Percentiles rank a stretch among this genome's conserved stretches.
These are phyloP conservation scores for Phytopythium montanum DNA, from an alignment of 352 stramenopile genomes.

Conservation along the genomic window DNA sequence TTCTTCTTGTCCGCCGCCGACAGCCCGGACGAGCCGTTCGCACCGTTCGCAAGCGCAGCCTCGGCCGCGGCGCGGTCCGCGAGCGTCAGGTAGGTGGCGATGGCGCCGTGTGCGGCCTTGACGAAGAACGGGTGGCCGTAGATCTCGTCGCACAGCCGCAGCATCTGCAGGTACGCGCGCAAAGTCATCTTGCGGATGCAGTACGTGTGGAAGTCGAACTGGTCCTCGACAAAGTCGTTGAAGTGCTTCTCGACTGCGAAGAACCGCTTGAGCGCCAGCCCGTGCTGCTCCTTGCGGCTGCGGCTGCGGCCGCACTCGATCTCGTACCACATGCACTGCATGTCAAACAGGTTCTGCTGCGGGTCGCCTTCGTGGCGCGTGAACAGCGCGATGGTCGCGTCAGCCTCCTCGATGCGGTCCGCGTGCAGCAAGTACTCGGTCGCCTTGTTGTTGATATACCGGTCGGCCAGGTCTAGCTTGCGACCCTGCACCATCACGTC, in stretches of 20 bases:
- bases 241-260: slow-evolving; percentile 96
- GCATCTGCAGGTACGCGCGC: slow-evolving; percentile 93
- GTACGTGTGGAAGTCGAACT: slow-evolving; percentile 99
- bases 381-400: slow-evolving; percentile 95
- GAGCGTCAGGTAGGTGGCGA: slow-evolving; percentile 89
- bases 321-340: slow-evolving; percentile 99
- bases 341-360: slow-evolving; percentile 96
- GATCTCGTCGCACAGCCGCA: slow-evolving; percentile 93
- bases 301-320: slow-evolving; percentile 82
- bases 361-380: slow-evolving; percentile 95
- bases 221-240: slow-evolving; percentile 96
- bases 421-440: slow-evolving; percentile 97
- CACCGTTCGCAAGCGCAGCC: slow-evolving; percentile 36
- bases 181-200: slow-evolving; percentile 98
- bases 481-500: slow-evolving; percentile 91
- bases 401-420: slow-evolving; percentile 89
- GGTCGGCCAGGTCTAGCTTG: slow-evolving; percentile 95
- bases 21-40: slow-evolving; percentile 71
- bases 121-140: slow-evolving; percentile 90
- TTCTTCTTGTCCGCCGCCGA: slow-evolving; percentile 93
- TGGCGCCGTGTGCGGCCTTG: slow-evolving; percentile 83
- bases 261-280: slow-evolving; percentile 94
- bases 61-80: slow-evolving; percentile 57
- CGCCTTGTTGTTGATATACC: slow-evolving; percentile 99
- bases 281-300: slow-evolving; percentile 60